Percentiles rank a stretch among this genome's conserved stretches.
phyloP scores from a whole-genome alignment of 306 rosid genomes.

The Mimosa pudica region DNA sequence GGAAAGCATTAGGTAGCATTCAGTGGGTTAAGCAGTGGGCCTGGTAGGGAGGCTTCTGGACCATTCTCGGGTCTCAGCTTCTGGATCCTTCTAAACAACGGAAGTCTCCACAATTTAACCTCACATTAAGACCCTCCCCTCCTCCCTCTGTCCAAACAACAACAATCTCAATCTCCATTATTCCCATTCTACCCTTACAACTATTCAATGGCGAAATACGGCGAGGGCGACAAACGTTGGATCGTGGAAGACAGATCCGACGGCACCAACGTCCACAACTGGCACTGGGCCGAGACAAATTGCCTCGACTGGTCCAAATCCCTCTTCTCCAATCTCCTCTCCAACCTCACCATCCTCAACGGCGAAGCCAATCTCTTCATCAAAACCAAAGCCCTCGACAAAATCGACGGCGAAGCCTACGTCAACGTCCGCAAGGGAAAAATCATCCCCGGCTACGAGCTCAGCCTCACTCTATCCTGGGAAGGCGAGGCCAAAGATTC shows the following conservation, averaged over 20 bases:
- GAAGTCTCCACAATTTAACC: not conserved
- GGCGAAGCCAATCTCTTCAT: conserved; percentile 70
- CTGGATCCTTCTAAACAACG: not conserved
- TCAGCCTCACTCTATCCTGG: conserved; percentile 68
- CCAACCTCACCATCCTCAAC: conserved; percentile 57
- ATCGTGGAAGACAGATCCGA: conserved; percentile 92
- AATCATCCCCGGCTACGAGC: conserved; percentile 90
- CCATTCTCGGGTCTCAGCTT: not conserved
- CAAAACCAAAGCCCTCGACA: conserved; percentile 56
- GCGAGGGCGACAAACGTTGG: conserved; percentile 99
- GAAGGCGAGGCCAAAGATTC: conserved; percentile 81
- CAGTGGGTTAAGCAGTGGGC: not conserved
- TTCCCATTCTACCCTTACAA: too few relatives aligned
- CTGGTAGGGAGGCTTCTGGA: conserved; percentile 1
- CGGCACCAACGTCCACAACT: conserved; percentile 95
- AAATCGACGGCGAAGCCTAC: conserved; percentile 87
- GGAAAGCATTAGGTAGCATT: not conserved
- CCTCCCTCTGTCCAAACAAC: not conserved
- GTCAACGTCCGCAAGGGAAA: conserved; percentile 91
- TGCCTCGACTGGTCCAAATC: conserved; percentile 86
- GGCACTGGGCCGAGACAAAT: conserved; percentile 98
- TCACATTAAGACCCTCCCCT: not conserved
- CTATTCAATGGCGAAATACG: conserved; percentile 71
- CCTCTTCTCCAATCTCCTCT: conserved; percentile 65
- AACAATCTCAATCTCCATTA: not conserved